phyloP scores from a whole-genome alignment of 306 rosid genomes.

The Vigna trinervia region DNA sequence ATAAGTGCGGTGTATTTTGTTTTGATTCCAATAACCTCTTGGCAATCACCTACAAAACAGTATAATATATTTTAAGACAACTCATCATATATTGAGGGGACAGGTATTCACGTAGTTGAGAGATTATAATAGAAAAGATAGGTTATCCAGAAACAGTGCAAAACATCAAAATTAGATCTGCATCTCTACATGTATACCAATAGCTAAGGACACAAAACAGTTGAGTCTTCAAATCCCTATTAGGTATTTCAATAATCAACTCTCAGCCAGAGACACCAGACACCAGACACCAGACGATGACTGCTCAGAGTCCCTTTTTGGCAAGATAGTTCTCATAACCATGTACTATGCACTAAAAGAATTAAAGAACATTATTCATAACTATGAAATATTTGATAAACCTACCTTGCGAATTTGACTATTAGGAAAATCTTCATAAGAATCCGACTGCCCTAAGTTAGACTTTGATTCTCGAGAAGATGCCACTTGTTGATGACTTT shows the following conservation, averaged over 20 bases:
- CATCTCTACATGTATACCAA: constrained; percentile 21
- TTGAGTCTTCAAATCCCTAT: neutral
- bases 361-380: constrained; percentile 24
- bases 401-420: constrained; percentile 93
- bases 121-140: constrained; percentile 27
- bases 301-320: constrained; percentile 22
- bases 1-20: constrained; percentile 87
- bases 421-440: constrained; percentile 87
- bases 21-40: constrained; percentile 91
- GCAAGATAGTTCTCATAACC: constrained; percentile 26
- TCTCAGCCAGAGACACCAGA: constrained; percentile 31
- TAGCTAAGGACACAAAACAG: constrained; percentile 10
- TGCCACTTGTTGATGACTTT: constrained; percentile 53
- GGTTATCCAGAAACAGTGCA: constrained; percentile 6
- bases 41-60: constrained; percentile 81
- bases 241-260: constrained; percentile 31
- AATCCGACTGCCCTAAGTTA: constrained; percentile 60
- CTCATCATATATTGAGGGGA: constrained; percentile 7
- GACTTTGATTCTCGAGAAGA: constrained; percentile 57
- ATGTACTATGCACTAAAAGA: constrained; percentile 35
- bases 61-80: constrained; percentile 26
- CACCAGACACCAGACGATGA: constrained; percentile 20
- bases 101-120: constrained; percentile 15
- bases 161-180: constrained; percentile 22
- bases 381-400: constrained; percentile 35